Evolutionary conservation across 2,329 filamentous ascomycete genomes (phyloP), one percentile per base, ranked within the genome.

Genomic region (Xylaria multiplex): DNA sequence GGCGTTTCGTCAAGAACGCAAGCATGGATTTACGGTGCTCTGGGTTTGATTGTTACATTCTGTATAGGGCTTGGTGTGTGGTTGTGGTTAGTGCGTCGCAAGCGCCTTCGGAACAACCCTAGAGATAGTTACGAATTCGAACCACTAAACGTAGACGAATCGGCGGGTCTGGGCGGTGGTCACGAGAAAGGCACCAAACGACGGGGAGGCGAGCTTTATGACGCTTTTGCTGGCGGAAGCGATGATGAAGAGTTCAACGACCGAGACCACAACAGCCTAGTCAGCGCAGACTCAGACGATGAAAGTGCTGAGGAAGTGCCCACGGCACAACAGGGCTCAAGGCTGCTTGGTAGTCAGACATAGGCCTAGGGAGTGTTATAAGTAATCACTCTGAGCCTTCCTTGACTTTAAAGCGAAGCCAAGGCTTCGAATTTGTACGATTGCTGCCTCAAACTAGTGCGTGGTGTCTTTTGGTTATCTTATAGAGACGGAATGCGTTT

Each of bases 121-220:
- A 88, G 92, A 56, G 92, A 95, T 74, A 90, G 91, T 76, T 98
- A 97, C 79, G 95, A 97, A 73, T 99, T 99, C 72, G 94, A 97
- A 80, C 90, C 97, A 69, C 85, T 99, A 54, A 91, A 96, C 73
- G 91, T 94, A 62, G 91, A 93, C 22, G 93, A 97, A 72, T 83
- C 85, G 16, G 83, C 89, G 71, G 84, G 85, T 32, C 77, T 88
- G 3, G 82, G 81, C 59, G 76, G 79, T 7, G 73, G 73, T 65
- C 80, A 66, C 71, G 80, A 79, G 71, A 82, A 81, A 71, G 82
- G 83, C 64, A 62, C 66, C 37, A 84, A 86, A 70, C 84, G 85
- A 58, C 79, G 93, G 22, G 96, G 93, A 2, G 93, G 95, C 32
- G 95, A 98, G 81, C 82, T 99, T 50, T 99, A 99, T 78, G 96